A percentile compares a stretch with the other conserved stretches of the same genome.
Conservation (phyloP, 1,284 basidiomycete species). For the Ceratobasidium papillatum region DNA sequence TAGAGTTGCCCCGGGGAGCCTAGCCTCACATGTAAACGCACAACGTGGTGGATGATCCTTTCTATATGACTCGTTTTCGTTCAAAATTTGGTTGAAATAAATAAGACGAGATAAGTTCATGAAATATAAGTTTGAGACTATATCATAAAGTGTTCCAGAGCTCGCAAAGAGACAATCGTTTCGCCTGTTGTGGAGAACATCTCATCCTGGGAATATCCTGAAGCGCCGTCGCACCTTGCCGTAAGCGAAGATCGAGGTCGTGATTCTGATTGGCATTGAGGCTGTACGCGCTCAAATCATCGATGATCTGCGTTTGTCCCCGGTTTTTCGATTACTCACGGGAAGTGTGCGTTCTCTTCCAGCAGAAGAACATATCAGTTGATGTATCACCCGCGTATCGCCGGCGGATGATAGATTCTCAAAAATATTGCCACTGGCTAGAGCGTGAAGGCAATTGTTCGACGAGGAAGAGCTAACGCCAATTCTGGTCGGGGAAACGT, state of each 20-base stretch:
- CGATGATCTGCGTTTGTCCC: neutral
- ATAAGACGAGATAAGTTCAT: no score
- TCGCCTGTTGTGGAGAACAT: neutral
- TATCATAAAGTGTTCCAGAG: neutral
- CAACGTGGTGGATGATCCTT: no score
- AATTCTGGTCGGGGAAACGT: neutral
- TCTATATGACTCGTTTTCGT: no score
- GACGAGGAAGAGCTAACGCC: neutral
- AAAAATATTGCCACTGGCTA: neutral
- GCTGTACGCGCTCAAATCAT: constrained; percentile 10
- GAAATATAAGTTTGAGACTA: no score
- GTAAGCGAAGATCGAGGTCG: neutral
- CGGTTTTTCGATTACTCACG: neutral
- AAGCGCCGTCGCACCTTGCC: neutral
- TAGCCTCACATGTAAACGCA: no score
- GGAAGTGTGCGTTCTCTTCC: neutral
- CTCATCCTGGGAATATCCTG: neutral
- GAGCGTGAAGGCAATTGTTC: neutral
- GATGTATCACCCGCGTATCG: neutral
- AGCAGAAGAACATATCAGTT: neutral
- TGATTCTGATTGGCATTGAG: neutral
- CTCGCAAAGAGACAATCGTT: neutral
- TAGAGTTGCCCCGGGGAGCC: no score
- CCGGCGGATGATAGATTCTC: neutral
- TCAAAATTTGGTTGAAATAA: no score